Evolutionary conservation across 495 filamentous ascomycete species (phyloP).

Genomic region (Cetradonia linearis): DNA sequence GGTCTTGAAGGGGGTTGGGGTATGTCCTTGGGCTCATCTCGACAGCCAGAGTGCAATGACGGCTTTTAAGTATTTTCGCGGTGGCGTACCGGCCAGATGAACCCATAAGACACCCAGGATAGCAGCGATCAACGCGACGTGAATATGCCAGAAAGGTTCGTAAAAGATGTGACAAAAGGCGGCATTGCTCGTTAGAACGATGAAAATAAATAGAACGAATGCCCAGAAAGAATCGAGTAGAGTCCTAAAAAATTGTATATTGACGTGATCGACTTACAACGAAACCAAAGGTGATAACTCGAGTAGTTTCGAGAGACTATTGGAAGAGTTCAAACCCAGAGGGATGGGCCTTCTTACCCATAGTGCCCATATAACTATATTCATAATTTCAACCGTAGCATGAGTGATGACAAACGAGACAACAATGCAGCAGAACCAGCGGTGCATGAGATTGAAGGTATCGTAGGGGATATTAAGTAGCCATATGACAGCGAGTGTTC

Average conservation of each 20-base stretch:
- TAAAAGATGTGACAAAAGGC: constrained; percentile 89
- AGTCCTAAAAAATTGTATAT: background rate
- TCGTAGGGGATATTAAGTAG: constrained; percentile 61
- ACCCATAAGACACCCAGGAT: constrained; percentile 57
- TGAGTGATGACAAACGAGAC: constrained; percentile 55
- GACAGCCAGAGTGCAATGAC: constrained; percentile 66
- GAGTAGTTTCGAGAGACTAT: constrained; percentile 36
- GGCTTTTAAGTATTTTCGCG: constrained; percentile 55
- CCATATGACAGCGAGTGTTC: constrained; percentile 58
- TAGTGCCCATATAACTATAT: constrained; percentile 51
- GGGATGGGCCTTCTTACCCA: constrained; percentile 30
- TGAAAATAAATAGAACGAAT: constrained; percentile 45
- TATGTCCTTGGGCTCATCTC: constrained; percentile 38
- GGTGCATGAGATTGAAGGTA: constrained; percentile 70
- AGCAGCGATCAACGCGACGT: constrained; percentile 59
- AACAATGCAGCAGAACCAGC: constrained; percentile 70
- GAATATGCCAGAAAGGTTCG: constrained; percentile 79
- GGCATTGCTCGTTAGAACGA: constrained; percentile 54
- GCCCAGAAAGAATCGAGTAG: constrained; percentile 28
- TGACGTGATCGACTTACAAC: constrained; percentile 33
- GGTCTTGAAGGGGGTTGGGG: constrained; percentile 18
- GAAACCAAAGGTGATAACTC: constrained; percentile 49
- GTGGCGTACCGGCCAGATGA: constrained; percentile 57
- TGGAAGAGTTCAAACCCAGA: constrained; percentile 52
- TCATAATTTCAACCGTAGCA: constrained; percentile 53